Conservation (phyloP, 768 basidiomycete species). For the Tephrocybe sp. region DNA sequence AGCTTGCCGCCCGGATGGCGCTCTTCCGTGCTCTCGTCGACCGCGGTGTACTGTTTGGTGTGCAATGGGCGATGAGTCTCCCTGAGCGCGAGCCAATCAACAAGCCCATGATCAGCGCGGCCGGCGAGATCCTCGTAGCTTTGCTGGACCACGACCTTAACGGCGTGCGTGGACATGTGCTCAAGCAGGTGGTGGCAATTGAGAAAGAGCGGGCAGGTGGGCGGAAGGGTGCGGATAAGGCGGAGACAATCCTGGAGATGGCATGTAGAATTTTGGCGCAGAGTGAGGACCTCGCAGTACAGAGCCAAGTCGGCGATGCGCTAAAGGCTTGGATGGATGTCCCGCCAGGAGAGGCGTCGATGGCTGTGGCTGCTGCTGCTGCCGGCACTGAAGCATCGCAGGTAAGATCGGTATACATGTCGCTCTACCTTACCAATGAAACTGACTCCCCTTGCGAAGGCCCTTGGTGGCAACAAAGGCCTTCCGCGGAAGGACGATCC, state of each 20-base stretch:
- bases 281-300: conserved; percentile 82
- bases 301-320: conserved; percentile 89
- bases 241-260: conserved; percentile 74
- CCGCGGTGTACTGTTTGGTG: conserved; percentile 84
- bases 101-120: conserved; percentile 71
- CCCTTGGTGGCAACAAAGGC: conserved; percentile 37
- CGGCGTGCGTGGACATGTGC: conserved; percentile 80
- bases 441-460: conserved; percentile 24
- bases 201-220: conserved; percentile 60
- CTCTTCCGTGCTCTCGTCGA: conserved; percentile 89
- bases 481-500: conserved; percentile 76
- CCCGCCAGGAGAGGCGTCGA: conserved; percentile 41
- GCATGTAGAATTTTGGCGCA: conserved; percentile 76
- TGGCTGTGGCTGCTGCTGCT: conserved; percentile 25
- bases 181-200: conserved; percentile 77
- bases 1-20: conserved; percentile 79
- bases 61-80: conserved; percentile 88
- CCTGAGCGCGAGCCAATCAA: conserved; percentile 52
- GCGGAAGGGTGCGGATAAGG: conserved; percentile 58
- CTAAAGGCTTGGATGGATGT: conserved; percentile 82
- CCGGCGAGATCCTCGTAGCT: conserved; percentile 81
- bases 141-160: conserved; percentile 90
- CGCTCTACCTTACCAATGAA: conserved; percentile 6
- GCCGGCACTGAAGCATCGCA: conserved; percentile 33
- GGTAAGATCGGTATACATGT: conserved; percentile 19